Percentiles rank a stretch among this genome's conserved stretches.
These are phyloP conservation scores for thale cress (Arabidopsis thaliana) DNA, from an alignment of 345 rosid species.

Conservation along the genomic window TAIR10.1 NC_003076.8:18168501-18169000, in stretches of 20 bases:
- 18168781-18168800: constrained; percentile 20
- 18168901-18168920: background rate
- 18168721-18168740: background rate
- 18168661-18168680: background rate
- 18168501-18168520: too few relatives aligned
- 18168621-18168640: constrained; percentile 27
- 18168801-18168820: constrained; percentile 19
- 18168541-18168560: background rate
- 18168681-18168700: background rate
- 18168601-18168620: constrained; percentile 3
- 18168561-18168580: background rate
- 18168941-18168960: background rate
- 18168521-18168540: background rate
- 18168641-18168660: constrained; percentile 30
- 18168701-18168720: background rate
- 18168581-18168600: constrained; percentile 10
- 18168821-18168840: background rate
- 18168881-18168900: background rate
- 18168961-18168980: background rate
- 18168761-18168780: background rate
- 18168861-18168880: background rate
- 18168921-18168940: background rate
- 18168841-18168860: background rate
- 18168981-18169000: background rate
- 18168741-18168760: constrained; percentile 9